Base-by-base conservation (phyloP, 306 rosid genomes). In the Sindora glabra region DNA sequence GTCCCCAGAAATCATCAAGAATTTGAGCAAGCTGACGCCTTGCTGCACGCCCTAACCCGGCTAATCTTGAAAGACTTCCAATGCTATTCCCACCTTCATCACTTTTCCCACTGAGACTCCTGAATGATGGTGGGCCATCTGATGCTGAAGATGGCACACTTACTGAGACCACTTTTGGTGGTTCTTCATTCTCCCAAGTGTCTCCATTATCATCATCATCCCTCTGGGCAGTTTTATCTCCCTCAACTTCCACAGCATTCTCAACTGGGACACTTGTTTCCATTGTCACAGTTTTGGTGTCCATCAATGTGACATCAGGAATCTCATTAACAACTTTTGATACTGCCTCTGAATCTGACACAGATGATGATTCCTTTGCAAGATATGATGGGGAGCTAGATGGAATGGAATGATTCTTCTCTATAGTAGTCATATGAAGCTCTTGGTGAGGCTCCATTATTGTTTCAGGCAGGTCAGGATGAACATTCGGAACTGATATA, bases 21-120 rank as follows among this genome's bases (percentile, higher is more conserved):
- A 65, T 65, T 21, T 69, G 57, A 38, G 97, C 90, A 64, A 94
- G 82, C 46, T 94, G 89, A 33, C 91, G 94, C 74, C 99, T 86
- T 73, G 90, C 95, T 32, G 90, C 94, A 54, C 99, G 97, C 30
- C 97, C 97, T 71, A 89, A 79, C 70, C 99, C 99, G 44, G 84
- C 94, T 68, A 89, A 68, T 73, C 89, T 86, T 3, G 99, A 94
- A 44, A 94, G 95, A 74, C 99, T 94, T 73, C 95, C 97, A 59
- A 89, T 69, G 53, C 89, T 84, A 46, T 64, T 82, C 53, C 99
- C 94, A 9, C 89, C 89, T 22, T 94, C 99, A 24, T 92, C 95
- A 17, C 90, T 84, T 83, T 79, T 92, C 71, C 95, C 95, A 73
- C 89, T 71, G 36, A 89, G 84, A 63, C 95, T 89, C 80, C 87